Evolutionary conservation across 768 basidiomycete genomes (phyloP).

Genomic region (Gelatoporia subvermispora): DNA sequence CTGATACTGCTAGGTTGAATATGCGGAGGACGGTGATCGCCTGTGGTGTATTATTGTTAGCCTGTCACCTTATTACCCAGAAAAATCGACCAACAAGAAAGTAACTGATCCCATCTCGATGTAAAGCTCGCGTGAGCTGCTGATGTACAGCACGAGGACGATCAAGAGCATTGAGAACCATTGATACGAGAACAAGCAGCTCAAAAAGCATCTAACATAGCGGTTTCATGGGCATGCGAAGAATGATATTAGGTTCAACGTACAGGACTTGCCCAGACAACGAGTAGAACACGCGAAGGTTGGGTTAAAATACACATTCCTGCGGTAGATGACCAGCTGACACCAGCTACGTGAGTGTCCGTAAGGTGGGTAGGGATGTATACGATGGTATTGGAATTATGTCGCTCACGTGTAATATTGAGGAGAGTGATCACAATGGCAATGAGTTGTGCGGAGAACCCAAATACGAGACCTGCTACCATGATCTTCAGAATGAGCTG

Average conservation of each 20-base stretch:
- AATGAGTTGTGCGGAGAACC: conserved; percentile 19
- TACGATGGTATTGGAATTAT: background rate
- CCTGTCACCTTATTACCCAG: background rate
- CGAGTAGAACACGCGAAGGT: conserved; percentile 16
- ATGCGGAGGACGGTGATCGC: conserved; percentile 21
- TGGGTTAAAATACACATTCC: conserved; percentile 26
- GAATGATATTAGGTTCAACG: conserved; percentile 2
- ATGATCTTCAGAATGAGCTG: conserved; percentile 20
- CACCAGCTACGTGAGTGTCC: conserved; percentile 16
- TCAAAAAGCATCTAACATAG: conserved; percentile 36
- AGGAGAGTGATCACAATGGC: conserved; percentile 22
- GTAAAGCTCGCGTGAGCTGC: conserved; percentile 25
- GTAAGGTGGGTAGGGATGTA: background rate
- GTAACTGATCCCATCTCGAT: conserved; percentile 31
- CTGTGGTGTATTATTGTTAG: conserved; percentile 3
- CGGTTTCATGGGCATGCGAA: background rate
- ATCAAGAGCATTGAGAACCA: conserved; percentile 30
- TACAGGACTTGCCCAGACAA: conserved; percentile 31
- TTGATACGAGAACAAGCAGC: conserved; percentile 26
- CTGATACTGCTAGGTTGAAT: conserved; percentile 24
- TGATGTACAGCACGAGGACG: conserved; percentile 24
- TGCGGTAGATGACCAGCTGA: conserved; percentile 16
- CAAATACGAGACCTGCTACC: conserved; percentile 22
- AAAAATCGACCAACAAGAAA: conserved; percentile 30
- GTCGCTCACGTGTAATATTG: conserved; percentile 20